Base-by-base conservation (phyloP, 345 rosid genomes). In the Eucalyptus sp. region DNA sequence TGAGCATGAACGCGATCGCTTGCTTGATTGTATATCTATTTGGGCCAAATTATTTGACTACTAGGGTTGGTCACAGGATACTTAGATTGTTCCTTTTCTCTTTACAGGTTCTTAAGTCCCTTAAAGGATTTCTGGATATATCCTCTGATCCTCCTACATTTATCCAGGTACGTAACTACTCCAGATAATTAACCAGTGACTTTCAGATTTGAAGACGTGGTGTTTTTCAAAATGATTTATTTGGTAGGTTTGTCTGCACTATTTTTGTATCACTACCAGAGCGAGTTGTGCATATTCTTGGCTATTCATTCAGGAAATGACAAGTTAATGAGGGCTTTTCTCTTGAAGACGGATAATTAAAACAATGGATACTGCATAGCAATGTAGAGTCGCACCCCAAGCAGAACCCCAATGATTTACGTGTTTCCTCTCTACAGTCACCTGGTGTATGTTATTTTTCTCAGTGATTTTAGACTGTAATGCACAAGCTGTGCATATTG, bases 141-240 rank as follows among this genome's bases (percentile, higher is more conserved):
- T 89, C 91, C 29, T 44, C 93, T 54, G 94, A 92, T 88, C 91
- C 96, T 33, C 50, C 94, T 41, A 92, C 96, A 11, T 89, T 96
- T 87, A 89, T 95, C 90, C 96, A 96, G 94, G 94, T 93, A 83
- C 50, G 88, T 89, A 71, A 14, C 58, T 49, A 33, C 80, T 33
- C 80, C 80, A 31, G 24, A 33, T 31, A 68, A 68, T 31, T 31
- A 33, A 68, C 43, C 80, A 68, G 12, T 68, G 43, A 68, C 43
- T 8, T 33, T 33, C 80, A 68, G 80, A 33, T 68, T 68, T 33
- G 43, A 22, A 68, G 44, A 33, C 24, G 10, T 50, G 43, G 27
- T 86, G 41, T 37, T 37, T 86, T 22, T 18, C 58, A n/a, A 50
- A 86, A 29, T 51, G 11, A 48, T 51, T 84, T 86, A 33, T 18